Base-by-base conservation (phyloP, 257 asterid species). In the Anisodus tanguticus region DNA sequence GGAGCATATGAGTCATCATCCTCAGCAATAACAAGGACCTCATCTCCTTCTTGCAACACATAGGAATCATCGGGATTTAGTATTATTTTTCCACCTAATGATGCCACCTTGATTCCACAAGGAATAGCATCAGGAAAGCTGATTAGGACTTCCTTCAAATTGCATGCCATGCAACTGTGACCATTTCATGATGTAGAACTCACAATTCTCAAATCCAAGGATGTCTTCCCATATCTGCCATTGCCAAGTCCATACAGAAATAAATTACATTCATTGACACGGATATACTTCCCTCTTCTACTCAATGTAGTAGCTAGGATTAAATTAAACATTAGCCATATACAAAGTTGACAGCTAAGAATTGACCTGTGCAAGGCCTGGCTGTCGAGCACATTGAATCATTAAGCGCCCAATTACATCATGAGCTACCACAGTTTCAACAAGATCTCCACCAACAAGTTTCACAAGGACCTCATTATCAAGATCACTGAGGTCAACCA, bases 301-400 rank as follows among this genome's bases (percentile, higher is more conserved):
- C 63, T 51, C 47, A 13, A 26, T 31, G 6, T 26, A 26, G 63
- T 26, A 76, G 63, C 63, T 26, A 76, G 81, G 47, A 51, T 51
- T 7, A 26, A 76, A 51, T 76, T 76, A 49, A 31, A 26, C 45
- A 76, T 51, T 12, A 76, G 47, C 51, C 47, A 4, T 16, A 53
- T 51, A 31, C 81, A 76, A 53, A 76, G 45, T 19, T 53, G 81
- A 76, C 7, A 62, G 76, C 80, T 49, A 82, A 64, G 78, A 89
- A 87, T 82, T 88, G 90, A 94, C 98, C 97, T 93, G 97, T 16
- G 97, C 98, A 82, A 94, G 97, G 80, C 98, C 98, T 74, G 98
- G 98, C 85, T 94, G 98, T 37, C 97, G 91, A 86, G 98, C 98
- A 90, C 98, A 94, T 83, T 94, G 98, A 83, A 94, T 94, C 98